Evolutionary conservation across 805 yeast genomes (phyloP).

Genomic region (Cyberlindnera americana): DNA sequence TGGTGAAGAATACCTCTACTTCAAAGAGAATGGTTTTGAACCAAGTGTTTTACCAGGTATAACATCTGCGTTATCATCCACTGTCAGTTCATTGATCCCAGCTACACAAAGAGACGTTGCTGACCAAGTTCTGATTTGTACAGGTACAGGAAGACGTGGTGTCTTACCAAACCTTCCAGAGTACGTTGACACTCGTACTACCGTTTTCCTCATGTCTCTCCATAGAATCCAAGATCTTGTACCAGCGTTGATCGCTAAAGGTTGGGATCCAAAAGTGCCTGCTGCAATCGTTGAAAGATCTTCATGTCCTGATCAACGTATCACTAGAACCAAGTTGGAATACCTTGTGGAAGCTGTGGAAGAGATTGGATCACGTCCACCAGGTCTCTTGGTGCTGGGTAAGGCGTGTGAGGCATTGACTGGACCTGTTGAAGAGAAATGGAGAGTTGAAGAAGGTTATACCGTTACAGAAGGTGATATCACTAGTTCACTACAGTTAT

Average conservation of each 20-base stretch:
- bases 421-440: constrained; percentile 22
- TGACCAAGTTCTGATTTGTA: constrained; percentile 88
- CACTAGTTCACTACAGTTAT: not conserved
- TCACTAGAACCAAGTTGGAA: constrained; percentile 67
- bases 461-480: constrained; percentile 13
- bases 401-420: constrained; percentile 59
- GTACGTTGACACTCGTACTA: constrained; percentile 68
- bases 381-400: constrained; percentile 85
- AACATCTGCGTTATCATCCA: constrained; percentile 86
- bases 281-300: constrained; percentile 89
- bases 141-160: constrained; percentile 92
- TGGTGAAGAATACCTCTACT: constrained; percentile 82
- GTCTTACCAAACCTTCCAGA: constrained; percentile 75
- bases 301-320: constrained; percentile 88
- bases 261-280: constrained; percentile 72
- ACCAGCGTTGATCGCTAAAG: constrained; percentile 47
- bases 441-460: constrained; percentile 36
- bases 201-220: constrained; percentile 85
- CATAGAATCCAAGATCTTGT: constrained; percentile 58
- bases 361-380: constrained; percentile 83
- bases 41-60: constrained; percentile 85
- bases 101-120: constrained; percentile 91
- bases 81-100: constrained; percentile 77
- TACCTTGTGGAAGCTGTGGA: constrained; percentile 71
- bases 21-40: constrained; percentile 59